Evolutionary conservation across 2,329 filamentous ascomycete species (phyloP).

Genomic region (Neonectria hederae): DNA sequence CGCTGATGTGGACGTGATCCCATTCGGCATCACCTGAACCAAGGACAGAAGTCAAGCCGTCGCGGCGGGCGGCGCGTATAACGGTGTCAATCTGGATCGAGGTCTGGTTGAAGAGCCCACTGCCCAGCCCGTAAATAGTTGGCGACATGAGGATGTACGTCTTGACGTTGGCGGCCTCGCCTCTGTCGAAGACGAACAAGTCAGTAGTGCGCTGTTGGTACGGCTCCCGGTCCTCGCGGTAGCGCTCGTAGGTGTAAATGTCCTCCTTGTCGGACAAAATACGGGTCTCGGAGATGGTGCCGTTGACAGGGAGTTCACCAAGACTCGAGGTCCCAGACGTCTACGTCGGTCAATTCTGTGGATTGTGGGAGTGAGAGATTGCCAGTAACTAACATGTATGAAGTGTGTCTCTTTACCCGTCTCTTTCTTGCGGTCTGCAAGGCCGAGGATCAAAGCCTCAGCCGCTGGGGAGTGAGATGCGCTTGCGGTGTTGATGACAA

Average conservation of each 20-base stretch:
- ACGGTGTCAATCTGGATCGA: slow-evolving; percentile 51
- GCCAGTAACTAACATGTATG: slow-evolving; percentile 44
- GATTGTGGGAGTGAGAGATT: neutral
- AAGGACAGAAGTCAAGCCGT: slow-evolving; percentile 36
- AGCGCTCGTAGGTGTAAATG: slow-evolving; percentile 53
- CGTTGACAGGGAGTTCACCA: slow-evolving; percentile 52
- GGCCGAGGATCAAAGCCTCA: slow-evolving; percentile 53
- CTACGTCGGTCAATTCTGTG: neutral
- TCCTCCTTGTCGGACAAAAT: slow-evolving; percentile 56
- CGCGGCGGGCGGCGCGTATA: slow-evolving; percentile 43
- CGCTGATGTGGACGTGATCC: slow-evolving; percentile 57
- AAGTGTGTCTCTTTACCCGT: slow-evolving; percentile 49
- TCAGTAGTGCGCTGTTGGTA: slow-evolving; percentile 58
- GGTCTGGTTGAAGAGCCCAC: slow-evolving; percentile 52
- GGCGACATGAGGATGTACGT: slow-evolving; percentile 58
- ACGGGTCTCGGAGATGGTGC: slow-evolving; percentile 39
- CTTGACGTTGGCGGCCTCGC: slow-evolving; percentile 51
- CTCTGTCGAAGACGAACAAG: slow-evolving; percentile 52
- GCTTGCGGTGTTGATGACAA: slow-evolving; percentile 56
- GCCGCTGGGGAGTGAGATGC: slow-evolving; percentile 51
- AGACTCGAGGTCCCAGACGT: slow-evolving; percentile 56
- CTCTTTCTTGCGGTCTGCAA: slow-evolving; percentile 49
- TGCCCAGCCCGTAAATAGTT: slow-evolving; percentile 57
- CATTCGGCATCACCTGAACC: slow-evolving; percentile 50
- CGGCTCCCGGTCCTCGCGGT: slow-evolving; percentile 46